Evolutionary conservation across 2,329 filamentous ascomycete species (phyloP), one percentile per base, ranked within the genome.

Genomic region (Paecilomyces variotii): DNA sequence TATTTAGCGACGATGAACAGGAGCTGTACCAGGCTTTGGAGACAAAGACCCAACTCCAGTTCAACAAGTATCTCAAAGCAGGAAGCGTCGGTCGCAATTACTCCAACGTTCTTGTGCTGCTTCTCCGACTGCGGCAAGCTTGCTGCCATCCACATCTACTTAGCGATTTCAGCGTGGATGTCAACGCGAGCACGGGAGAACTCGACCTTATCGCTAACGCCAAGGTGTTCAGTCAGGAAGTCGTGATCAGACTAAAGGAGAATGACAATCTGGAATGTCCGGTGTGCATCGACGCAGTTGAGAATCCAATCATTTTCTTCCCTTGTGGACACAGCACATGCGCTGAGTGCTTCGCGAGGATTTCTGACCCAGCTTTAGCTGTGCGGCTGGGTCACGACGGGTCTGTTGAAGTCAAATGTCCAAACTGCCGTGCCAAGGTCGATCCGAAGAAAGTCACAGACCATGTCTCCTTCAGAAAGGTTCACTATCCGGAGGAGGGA

Each of bases 311-410:
- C 2, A 89, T 96, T 62, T 87, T 92, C 71, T 80, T 90, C 56
- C 90, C 90, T 0, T 96, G 91, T 67, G 91, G 91, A 1, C 91
- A 96, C 68, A 84, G 87, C 60, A 85, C 86, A 26, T 96, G 91
- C 72, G 77, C 82, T 0, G 87, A 91, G 62, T 96, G 91, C 69
- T 86, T 94, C 61, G 81, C 84, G 4, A 84, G 82, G 57, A 81
- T 95, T 53, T 80, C 81, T 0, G 89, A 90, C 61, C 84, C 86
- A 2, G 74, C 80, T 1, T 76, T 79, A 57, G 78, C 77, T 14
- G 75, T 88, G 50, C 82, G 78, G 28, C 79, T 84, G 59, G 88
- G 86, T 4, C 78, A 85, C 34, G 87, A 89, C 55, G 76, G 70
- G 4, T 65, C 61, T 26, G 72, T 71, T 52, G 76, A 77, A 58